phyloP scores from a whole-genome alignment of 225 moss, liverwort and hornwort genomes.

The Straminergon stramineum region DNA sequence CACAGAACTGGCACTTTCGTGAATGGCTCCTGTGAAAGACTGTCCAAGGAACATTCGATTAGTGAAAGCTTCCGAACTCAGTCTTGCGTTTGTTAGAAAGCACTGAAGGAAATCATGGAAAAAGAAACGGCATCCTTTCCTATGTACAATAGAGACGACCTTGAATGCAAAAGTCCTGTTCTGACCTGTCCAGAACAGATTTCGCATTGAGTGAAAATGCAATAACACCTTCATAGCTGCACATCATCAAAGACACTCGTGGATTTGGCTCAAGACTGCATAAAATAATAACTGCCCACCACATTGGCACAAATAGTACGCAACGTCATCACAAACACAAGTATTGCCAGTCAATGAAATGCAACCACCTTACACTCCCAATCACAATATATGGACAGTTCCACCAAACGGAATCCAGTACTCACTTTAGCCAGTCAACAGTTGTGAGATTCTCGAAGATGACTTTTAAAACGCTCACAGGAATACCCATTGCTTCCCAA shows the following conservation, averaged over 20 bases:
- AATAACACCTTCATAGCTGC: constrained; percentile 58
- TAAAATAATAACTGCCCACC: not conserved
- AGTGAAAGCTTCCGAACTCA: not conserved
- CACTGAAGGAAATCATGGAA: not conserved
- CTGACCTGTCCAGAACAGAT: constrained; percentile 37
- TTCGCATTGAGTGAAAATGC: constrained; percentile 42
- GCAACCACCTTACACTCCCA: not conserved
- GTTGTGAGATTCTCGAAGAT: constrained; percentile 14
- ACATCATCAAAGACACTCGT: not conserved
- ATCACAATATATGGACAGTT: not conserved
- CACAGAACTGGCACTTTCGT: constrained; percentile 41
- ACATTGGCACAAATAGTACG: not conserved
- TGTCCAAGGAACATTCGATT: constrained; percentile 6
- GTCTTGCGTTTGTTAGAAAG: not conserved
- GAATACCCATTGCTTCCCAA: constrained; percentile 36
- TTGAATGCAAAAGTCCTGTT: not conserved
- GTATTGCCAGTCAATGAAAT: not conserved
- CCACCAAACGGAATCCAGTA: not conserved
- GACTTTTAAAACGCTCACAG: constrained; percentile 18
- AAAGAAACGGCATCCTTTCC: not conserved
- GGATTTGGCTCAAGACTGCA: not conserved
- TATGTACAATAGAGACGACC: not conserved
- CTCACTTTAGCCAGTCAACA: constrained; percentile 57
- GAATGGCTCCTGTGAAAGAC: constrained; percentile 57
- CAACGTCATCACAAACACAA: not conserved